A percentile compares a stretch with the other conserved stretches of the same genome.
phyloP scores from a whole-genome alignment of 73 alveolate species.

The Effrenium voratum region DNA sequence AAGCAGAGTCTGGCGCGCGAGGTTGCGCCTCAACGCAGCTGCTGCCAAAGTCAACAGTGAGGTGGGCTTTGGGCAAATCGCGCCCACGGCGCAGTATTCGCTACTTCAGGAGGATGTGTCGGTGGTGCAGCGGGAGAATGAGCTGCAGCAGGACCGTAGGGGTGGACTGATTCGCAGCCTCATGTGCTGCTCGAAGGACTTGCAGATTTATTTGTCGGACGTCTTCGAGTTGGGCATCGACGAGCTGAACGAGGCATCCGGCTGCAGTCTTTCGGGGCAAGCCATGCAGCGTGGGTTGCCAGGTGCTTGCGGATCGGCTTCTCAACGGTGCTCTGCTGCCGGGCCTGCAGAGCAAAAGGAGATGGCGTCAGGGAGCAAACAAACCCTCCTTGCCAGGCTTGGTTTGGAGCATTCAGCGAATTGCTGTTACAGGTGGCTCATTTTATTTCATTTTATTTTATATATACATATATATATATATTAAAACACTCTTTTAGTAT shows the following conservation, averaged over 20 bases:
- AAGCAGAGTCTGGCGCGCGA: neutral
- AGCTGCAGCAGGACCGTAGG: constrained; percentile 64
- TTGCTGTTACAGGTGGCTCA: too few relatives aligned
- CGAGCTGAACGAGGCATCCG: constrained; percentile 41
- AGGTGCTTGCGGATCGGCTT: constrained; percentile 69
- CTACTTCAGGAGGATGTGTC: constrained; percentile 30
- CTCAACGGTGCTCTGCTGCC: constrained; percentile 48
- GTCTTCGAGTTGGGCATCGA: constrained; percentile 82
- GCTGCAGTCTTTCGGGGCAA: neutral
- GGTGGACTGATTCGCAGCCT: neutral
- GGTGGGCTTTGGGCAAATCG: constrained; percentile 2
- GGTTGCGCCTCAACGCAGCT: constrained; percentile 79
- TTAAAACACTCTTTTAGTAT: too few relatives aligned
- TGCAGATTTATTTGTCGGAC: constrained; percentile 75
- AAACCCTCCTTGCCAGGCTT: too few relatives aligned
- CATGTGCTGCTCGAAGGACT: constrained; percentile 6
- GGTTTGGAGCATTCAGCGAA: too few relatives aligned
- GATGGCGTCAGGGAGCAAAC: too few relatives aligned
- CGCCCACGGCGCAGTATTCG: neutral
- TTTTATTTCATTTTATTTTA: too few relatives aligned
- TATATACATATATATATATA: too few relatives aligned
- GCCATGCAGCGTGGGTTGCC: neutral
- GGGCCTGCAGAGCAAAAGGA: neutral
- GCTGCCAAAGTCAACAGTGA: constrained; percentile 50
- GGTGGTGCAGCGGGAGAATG: constrained; percentile 74